A percentile compares a stretch with the other conserved stretches of the same genome.
Conservation (phyloP, 2,329 filamentous ascomycete species). For the Xylaria sp. region DNA sequence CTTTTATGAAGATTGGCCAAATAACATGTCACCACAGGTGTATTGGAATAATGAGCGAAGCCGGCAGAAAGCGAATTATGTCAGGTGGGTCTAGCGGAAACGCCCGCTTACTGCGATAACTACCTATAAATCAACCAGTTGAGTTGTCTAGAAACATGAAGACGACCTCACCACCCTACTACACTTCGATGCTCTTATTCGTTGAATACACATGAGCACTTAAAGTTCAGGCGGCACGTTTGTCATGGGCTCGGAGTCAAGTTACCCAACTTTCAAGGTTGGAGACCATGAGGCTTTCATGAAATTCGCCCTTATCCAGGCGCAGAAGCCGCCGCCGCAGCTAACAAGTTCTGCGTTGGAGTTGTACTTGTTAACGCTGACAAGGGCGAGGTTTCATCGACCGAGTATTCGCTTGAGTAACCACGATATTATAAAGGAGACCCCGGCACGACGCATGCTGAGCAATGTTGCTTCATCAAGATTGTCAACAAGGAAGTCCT, state of each 20-base stretch:
- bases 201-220: neutral
- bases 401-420: neutral
- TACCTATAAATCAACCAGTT: too few relatives aligned
- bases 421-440: conserved; percentile 2
- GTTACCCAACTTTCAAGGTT: neutral
- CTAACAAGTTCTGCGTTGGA: conserved; percentile 1
- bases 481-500: conserved; percentile 3
- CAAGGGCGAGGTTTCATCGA: neutral
- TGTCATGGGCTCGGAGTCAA: neutral
- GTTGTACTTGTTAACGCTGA: neutral
- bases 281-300: conserved; percentile 2
- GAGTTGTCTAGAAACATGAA: neutral
- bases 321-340: conserved; percentile 1
- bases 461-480: conserved; percentile 8
- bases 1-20: too few relatives aligned
- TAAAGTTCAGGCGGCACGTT: neutral
- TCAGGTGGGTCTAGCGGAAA: too few relatives aligned
- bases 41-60: too few relatives aligned
- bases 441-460: conserved; percentile 1
- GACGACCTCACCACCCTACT: neutral
- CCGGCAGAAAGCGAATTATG: too few relatives aligned
- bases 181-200: too few relatives aligned
- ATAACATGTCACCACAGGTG: too few relatives aligned
- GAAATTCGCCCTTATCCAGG: conserved; percentile 1
- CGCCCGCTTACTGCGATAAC: too few relatives aligned